phyloP scores from a whole-genome alignment of 148 eudicot species.

The Tetragonia tetragonoides region DNA sequence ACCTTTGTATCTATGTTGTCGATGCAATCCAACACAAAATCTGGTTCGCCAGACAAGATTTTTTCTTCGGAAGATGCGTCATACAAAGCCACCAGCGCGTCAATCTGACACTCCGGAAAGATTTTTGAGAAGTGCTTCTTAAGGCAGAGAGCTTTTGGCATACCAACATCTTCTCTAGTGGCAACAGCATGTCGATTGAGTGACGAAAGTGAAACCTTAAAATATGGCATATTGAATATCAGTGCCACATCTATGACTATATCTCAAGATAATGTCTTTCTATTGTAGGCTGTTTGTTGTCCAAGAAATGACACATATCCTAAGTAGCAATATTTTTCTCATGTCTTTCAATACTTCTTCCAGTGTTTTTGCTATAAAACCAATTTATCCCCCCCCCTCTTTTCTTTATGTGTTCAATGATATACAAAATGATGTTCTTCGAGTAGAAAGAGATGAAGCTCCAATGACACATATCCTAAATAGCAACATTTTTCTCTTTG shows the following conservation, averaged over 20 bases:
- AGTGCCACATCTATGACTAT: not conserved
- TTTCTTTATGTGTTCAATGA: too few species aligned
- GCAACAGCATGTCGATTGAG: slow-evolving; percentile 98
- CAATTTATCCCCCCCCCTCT: not conserved
- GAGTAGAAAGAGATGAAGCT: too few species aligned
- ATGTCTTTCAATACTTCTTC: not conserved
- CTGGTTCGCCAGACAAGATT: slow-evolving; percentile 87
- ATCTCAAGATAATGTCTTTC: not conserved
- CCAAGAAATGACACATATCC: not conserved
- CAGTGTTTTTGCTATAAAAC: not conserved
- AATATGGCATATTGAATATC: slow-evolving; percentile 1
- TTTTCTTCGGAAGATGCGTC: slow-evolving; percentile 86
- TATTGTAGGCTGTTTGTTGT: not conserved
- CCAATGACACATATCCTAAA: too few species aligned
- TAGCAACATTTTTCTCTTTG: too few species aligned
- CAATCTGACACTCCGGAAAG: slow-evolving; percentile 89
- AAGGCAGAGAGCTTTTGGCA: slow-evolving; percentile 87
- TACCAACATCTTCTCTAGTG: slow-evolving; percentile 94
- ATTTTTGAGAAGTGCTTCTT: slow-evolving; percentile 82
- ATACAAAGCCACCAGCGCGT: slow-evolving; percentile 77
- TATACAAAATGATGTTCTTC: too few species aligned
- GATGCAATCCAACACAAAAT: slow-evolving; percentile 95
- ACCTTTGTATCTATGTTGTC: slow-evolving; percentile 99
- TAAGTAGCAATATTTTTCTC: not conserved
- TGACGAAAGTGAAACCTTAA: slow-evolving; percentile 91